These are phyloP conservation scores for Fragilaria radians DNA, from an alignment of 108 stramenopile genomes.

Conservation along the genomic window DNA sequence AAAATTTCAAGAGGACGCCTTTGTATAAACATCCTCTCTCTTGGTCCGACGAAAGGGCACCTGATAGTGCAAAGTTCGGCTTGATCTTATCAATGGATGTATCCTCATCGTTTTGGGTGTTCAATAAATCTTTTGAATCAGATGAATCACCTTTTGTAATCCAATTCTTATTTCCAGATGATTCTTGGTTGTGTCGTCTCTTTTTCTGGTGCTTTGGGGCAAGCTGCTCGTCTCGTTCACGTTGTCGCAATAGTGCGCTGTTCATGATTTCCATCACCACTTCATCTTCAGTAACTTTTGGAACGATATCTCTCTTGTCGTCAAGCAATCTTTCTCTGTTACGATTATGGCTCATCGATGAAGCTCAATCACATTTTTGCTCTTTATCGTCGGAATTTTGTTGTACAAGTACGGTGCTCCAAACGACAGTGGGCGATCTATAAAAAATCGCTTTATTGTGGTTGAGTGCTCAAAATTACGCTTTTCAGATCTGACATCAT, in stretches of 20 bases:
- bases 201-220: not conserved
- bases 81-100: constrained; percentile 20
- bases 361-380: no score
- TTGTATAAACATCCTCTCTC: constrained; percentile 85
- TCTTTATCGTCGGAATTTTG: no score
- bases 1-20: constrained; percentile 90
- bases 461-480: no score
- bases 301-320: no score
- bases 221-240: not conserved
- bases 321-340: no score
- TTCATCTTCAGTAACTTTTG: not conserved
- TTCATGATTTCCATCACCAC: not conserved
- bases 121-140: no score
- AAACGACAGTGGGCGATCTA: no score
- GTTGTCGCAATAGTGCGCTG: not conserved
- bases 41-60: constrained; percentile 88
- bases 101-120: no score
- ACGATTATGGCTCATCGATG: no score
- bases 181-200: not conserved
- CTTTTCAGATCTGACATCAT: no score
- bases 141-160: not conserved
- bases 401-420: no score
- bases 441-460: no score
- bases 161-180: not conserved
- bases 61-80: constrained; percentile 92